These are phyloP conservation scores for Annona cherimola DNA, from an alignment of 164 flowering plant species.

Conservation along the genomic window DNA sequence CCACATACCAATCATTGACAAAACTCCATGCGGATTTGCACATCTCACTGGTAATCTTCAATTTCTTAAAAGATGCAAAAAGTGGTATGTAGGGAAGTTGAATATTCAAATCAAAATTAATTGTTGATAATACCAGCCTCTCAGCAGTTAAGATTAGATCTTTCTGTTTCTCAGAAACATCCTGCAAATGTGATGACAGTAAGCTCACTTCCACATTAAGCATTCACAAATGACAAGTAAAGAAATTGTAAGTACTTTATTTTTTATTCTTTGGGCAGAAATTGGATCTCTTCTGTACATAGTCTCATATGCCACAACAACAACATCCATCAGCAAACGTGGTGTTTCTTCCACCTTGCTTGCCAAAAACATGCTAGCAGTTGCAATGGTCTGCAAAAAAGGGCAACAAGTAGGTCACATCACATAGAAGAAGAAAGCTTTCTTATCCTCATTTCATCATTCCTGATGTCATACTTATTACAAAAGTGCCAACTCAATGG, in stretches of 20 bases:
- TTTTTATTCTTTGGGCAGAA: slow-evolving; percentile 44
- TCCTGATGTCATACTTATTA: too few relatives aligned
- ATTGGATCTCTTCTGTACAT: slow-evolving; percentile 41
- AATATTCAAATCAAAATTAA: slow-evolving; percentile 56
- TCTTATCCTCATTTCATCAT: too few relatives aligned
- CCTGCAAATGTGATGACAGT: slow-evolving; percentile 25
- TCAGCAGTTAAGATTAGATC: slow-evolving; percentile 48
- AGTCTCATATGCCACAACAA: slow-evolving; percentile 50
- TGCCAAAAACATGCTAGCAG: slow-evolving; percentile 62
- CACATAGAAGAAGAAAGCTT: not conserved
- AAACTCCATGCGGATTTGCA: slow-evolving; percentile 65
- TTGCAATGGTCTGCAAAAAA: slow-evolving; percentile 51
- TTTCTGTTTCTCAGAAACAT: slow-evolving; percentile 52
- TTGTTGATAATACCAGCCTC: slow-evolving; percentile 41
- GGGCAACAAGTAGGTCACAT: not conserved
- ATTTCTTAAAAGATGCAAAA: slow-evolving; percentile 46
- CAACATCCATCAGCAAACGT: slow-evolving; percentile 39
- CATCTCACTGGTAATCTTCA: slow-evolving; percentile 33
- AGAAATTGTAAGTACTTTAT: slow-evolving; percentile 30
- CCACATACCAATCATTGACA: slow-evolving; percentile 56
- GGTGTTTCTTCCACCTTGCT: slow-evolving; percentile 62
- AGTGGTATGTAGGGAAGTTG: slow-evolving; percentile 62
- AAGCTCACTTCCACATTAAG: slow-evolving; percentile 1
- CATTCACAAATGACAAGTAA: not conserved
- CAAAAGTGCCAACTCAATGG: too few relatives aligned